Evolutionary conservation across 495 filamentous ascomycete genomes (phyloP).

Genomic region (Penicillium egyptiacum): DNA sequence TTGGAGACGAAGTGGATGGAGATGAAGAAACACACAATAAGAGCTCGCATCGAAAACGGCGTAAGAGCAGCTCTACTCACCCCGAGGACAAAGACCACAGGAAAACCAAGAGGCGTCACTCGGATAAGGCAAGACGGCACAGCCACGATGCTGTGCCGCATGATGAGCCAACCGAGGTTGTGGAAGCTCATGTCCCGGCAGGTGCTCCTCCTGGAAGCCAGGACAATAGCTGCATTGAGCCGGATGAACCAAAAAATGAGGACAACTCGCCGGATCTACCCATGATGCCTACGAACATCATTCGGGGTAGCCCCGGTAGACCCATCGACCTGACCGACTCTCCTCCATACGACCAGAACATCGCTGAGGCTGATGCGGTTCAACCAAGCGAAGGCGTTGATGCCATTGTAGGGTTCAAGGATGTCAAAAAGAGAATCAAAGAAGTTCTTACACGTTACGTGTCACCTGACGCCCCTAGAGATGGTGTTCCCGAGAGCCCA

Average conservation of each 20-base stretch:
- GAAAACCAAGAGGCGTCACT: conserved; percentile 17
- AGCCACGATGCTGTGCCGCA: background rate
- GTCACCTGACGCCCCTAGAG: background rate
- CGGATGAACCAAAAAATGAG: background rate
- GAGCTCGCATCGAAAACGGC: background rate
- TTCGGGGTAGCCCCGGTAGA: background rate
- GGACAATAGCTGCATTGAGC: no score
- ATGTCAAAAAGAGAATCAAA: background rate
- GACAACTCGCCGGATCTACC: background rate
- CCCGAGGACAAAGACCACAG: conserved; percentile 15
- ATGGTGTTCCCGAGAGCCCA: background rate
- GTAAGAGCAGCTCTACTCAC: background rate
- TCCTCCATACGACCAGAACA: background rate
- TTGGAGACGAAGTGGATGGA: conserved; percentile 30
- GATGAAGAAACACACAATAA: background rate
- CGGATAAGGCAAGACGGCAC: background rate
- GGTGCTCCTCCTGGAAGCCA: background rate
- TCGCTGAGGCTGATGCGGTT: background rate
- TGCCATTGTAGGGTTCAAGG: background rate
- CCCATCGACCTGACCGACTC: background rate
- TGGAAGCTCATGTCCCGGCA: background rate
- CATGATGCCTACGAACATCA: background rate
- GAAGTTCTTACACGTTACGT: background rate
- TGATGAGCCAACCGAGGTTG: background rate
- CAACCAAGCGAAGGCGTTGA: background rate